Evolutionary conservation across 805 yeast genomes (phyloP), one percentile per base, ranked within the genome.

Genomic region (Candida hispaniensis): DNA sequence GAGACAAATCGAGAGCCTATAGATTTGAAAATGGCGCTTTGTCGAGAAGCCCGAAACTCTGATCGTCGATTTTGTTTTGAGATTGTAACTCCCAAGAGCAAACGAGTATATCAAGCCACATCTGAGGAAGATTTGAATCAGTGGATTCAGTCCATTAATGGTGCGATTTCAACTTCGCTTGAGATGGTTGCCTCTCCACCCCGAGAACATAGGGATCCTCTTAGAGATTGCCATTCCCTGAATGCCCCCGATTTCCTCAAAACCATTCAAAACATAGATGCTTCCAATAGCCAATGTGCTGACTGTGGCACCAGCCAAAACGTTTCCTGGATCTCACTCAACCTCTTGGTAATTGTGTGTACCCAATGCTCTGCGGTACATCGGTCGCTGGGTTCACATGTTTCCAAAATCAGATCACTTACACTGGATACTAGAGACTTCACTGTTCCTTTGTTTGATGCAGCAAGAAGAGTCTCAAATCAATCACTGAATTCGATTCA

Each of bases 251-350:
- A 29, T 20, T 33, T 48, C 21, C 24, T 43, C 28, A 39, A 41
- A 13, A 27, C 40, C 21, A 43, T 45, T 10, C 39, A 36, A 20
- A 29, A 33, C 15, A 16, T 35, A 6, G 50, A 72, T 23, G 55
- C 66, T n/a, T 67, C 74, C 18, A 86, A 86, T 48, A 47, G 54
- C 4, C 42, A 45, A 2, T 86, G 97, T 56, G 80, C 81, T 9
- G 97, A 86, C 49, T 86, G 97, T 60, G 76, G 77, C 0, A 50
- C 73, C 2, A 48, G 55, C 0, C 71, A 66, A 10, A 39, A 38
- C 8, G 93, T 80, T 10, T 94, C 85, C 45, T 86, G 95, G 95
- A 68, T 88, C 3, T 80, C 94, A 0, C 63, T 82, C 40, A 85
- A 79, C 47, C 55, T 77, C 25, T 56, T 83, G 38, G 73, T 74